Evolutionary conservation across 163 green algal genomes (phyloP), one percentile per base, ranked within the genome.

Genomic region (Trebouxia gelatinosa): DNA sequence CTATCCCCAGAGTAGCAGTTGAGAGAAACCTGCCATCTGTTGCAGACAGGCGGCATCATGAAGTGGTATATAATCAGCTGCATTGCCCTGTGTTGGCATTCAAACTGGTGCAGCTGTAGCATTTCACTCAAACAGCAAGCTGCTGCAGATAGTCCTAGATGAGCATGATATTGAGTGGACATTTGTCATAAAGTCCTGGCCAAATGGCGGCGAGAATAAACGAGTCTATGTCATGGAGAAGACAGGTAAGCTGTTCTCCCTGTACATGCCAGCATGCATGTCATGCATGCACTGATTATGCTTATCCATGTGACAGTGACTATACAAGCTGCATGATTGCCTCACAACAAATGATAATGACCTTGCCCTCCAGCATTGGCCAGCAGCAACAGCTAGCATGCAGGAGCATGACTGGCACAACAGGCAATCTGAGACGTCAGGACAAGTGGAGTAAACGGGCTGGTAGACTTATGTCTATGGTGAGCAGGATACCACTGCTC

Each of bases 141-240:
- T 75, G 23, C 29, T 59, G 28, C 78, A 93, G 35, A 68, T 70
- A 29, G 85, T 79, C 2, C 68, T 66, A 3, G 89, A 93, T 82
- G 61, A 81, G 0, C 21, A 78, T 32, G 81, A 84, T 23, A 50
- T 62, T 9, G 37, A 40, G 0, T 94, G 90, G 90, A 65, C 77
- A 13, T 89, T 93, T 40, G 81, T 90, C 23, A 87, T 94, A 39
- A 92, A 92, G 62, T 86, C 83, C 19, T 93, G 89, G 87, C 87
- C 87, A 48, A 94, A 94, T 74, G 90, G 90, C 29, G 48, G 64
- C 28, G 91, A 94, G 79, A 85, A 89, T 71, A 90, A 91, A 66
- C 84, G 87, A 23, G 90, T 94, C 50, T 94, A 91, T 64, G 90
- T 94, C 66, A 82, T 94, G 81, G 89, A 94, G 84, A 78, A 85